Percentiles rank a stretch among this genome's conserved stretches.
phyloP scores from a whole-genome alignment of 164 flowering plant genomes.

The Cinnamomum micranthum region DNA sequence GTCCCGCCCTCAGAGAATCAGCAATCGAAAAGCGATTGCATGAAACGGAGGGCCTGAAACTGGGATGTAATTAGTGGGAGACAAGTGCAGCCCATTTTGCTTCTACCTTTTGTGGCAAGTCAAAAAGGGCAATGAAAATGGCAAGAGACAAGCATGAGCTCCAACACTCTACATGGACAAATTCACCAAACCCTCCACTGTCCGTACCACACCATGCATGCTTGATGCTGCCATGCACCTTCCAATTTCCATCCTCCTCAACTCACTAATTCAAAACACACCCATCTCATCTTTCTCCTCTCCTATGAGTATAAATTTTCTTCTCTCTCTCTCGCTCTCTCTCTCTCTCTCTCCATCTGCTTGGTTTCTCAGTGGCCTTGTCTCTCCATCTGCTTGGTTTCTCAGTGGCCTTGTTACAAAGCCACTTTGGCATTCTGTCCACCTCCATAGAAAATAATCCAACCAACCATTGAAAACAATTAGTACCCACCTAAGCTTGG shows the following conservation, averaged over 20 bases:
- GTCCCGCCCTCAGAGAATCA: too few relatives aligned
- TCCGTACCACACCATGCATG: constrained; percentile 40
- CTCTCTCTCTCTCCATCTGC: constrained; percentile 6
- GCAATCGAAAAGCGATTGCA: too few relatives aligned
- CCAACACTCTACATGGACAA: not conserved
- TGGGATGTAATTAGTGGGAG: constrained; percentile 23
- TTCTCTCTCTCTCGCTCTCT: constrained; percentile 5
- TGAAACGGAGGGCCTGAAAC: not conserved
- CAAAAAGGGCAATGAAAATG: constrained; percentile 23
- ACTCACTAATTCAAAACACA: not conserved
- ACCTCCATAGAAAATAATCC: constrained; percentile 27
- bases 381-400: constrained; percentile 18
- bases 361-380: constrained; percentile 26
- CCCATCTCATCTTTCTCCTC: not conserved
- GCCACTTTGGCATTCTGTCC: constrained; percentile 53
- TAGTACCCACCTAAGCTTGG: constrained; percentile 4
- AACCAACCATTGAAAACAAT: not conserved
- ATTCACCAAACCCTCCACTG: constrained; percentile 1
- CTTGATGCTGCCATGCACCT: constrained; percentile 22
- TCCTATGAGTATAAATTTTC: not conserved
- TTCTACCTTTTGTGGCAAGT: constrained; percentile 26
- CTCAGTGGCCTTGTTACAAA: constrained; percentile 30
- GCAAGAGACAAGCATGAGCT: constrained; percentile 5
- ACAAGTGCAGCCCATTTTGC: constrained; percentile 26
- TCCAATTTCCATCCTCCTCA: not conserved